Percentiles rank a stretch among this genome's conserved stretches.
These are phyloP conservation scores for Diplotaxis tenuifolia DNA, from an alignment of 345 rosid species.

Conservation along the genomic window DNA sequence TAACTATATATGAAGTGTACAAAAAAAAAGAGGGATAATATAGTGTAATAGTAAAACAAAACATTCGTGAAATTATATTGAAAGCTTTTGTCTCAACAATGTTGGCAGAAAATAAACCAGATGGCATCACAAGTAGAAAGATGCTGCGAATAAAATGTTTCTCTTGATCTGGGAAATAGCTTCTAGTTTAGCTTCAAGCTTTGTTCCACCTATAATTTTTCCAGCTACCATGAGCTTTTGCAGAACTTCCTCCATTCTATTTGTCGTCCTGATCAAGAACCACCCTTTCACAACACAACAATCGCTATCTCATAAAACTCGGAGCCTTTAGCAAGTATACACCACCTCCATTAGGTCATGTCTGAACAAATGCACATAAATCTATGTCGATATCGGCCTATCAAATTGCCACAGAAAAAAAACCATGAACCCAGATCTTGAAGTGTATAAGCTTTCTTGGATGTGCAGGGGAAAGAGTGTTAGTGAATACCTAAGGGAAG, in stretches of 20 bases:
- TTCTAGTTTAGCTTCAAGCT: slow-evolving; percentile 71
- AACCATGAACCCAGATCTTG: slow-evolving; percentile 5
- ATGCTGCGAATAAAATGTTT: slow-evolving; percentile 96
- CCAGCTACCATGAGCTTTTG: slow-evolving; percentile 91
- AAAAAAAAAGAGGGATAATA: too few relatives aligned
- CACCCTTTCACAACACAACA: slow-evolving; percentile 85
- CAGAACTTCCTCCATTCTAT: slow-evolving; percentile 93
- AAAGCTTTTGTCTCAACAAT: not conserved
- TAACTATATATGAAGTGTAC: too few relatives aligned
- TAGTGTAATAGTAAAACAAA: too few relatives aligned
- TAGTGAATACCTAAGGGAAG: slow-evolving; percentile 65
- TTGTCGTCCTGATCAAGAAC: slow-evolving; percentile 90
- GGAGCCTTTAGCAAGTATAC: slow-evolving; percentile 94
- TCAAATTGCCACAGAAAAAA: not conserved
- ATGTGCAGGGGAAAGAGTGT: not conserved
- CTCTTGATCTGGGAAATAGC: slow-evolving; percentile 87
- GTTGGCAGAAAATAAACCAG: slow-evolving; percentile 9
- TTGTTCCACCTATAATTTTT: slow-evolving; percentile 81
- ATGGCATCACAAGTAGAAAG: slow-evolving; percentile 61
- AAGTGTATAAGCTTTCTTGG: not conserved
- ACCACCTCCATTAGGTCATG: slow-evolving; percentile 97
- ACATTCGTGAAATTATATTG: too few relatives aligned
- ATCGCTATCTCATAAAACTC: slow-evolving; percentile 93
- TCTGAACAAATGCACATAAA: slow-evolving; percentile 78
- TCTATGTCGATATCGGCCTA: slow-evolving; percentile 87